Evolutionary conservation across 306 rosid genomes (phyloP).

Genomic region (Pyrus pyrifolia): DNA sequence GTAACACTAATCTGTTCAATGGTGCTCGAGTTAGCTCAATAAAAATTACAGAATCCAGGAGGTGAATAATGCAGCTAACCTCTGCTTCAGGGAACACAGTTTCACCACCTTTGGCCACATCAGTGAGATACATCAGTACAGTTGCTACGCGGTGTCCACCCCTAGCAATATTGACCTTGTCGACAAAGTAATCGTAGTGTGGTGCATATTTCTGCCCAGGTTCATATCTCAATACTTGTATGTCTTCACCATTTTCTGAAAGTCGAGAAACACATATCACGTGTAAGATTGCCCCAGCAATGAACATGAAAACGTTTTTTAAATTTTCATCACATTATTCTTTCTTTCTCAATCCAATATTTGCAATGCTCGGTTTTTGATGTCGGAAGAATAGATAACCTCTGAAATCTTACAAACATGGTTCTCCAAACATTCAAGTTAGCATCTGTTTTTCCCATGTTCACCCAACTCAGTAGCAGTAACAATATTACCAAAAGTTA

Average conservation of each 20-base stretch:
- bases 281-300: neutral
- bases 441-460: neutral
- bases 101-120: slow-evolving; percentile 90
- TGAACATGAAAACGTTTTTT: neutral
- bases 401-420: neutral
- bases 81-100: slow-evolving; percentile 88
- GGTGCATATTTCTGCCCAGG: slow-evolving; percentile 95
- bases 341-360: neutral
- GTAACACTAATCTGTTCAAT: neutral
- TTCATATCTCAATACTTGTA: slow-evolving; percentile 94
- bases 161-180: slow-evolving; percentile 79
- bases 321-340: neutral
- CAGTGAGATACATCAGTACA: slow-evolving; percentile 86
- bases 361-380: too few relatives aligned
- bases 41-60: neutral
- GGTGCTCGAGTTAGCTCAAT: neutral
- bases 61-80: slow-evolving; percentile 45
- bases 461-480: neutral
- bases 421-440: neutral
- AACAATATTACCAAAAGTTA: neutral
- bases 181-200: slow-evolving; percentile 81
- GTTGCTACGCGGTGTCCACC: slow-evolving; percentile 94
- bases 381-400: neutral
- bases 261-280: slow-evolving; percentile 18
- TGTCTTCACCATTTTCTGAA: slow-evolving; percentile 97